A percentile compares a stretch with the other conserved stretches of the same genome.
Conservation (phyloP, 495 filamentous ascomycete species). For the Aspergillus bridgeri region DNA sequence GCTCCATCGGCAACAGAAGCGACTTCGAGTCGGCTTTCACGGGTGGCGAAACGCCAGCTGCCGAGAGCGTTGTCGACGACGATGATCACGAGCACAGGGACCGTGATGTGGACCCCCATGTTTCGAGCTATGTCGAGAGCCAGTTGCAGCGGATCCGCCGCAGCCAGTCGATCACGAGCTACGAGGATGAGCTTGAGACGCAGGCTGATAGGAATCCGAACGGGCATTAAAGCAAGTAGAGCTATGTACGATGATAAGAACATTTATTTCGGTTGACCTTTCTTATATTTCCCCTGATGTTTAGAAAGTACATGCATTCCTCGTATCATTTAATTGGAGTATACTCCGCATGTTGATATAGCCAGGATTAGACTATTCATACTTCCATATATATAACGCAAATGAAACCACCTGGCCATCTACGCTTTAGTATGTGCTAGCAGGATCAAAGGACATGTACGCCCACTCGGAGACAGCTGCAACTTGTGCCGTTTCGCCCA, state of each 20-base stretch:
- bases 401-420: too few species aligned
- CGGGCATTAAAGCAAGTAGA: constrained; percentile 18
- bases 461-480: too few species aligned
- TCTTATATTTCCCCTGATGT: not conserved
- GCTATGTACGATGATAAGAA: not conserved
- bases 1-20: constrained; percentile 84
- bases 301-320: not conserved
- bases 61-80: constrained; percentile 26
- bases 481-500: too few species aligned
- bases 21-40: constrained; percentile 60
- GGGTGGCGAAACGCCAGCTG: constrained; percentile 24
- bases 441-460: too few species aligned
- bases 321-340: too few species aligned
- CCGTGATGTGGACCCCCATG: constrained; percentile 56
- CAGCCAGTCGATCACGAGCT: constrained; percentile 49
- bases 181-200: constrained; percentile 61
- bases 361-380: too few species aligned
- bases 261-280: not conserved
- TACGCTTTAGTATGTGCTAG: too few species aligned
- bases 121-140: constrained; percentile 67
- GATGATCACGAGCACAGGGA: constrained; percentile 24
- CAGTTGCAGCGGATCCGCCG: constrained; percentile 62
- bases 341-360: too few species aligned
- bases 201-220: constrained; percentile 36
- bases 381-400: too few species aligned